Percentiles rank a stretch among this genome's conserved stretches.
phyloP scores from a whole-genome alignment of 768 basidiomycete genomes.

The Psilocybe subaeruginosa region DNA sequence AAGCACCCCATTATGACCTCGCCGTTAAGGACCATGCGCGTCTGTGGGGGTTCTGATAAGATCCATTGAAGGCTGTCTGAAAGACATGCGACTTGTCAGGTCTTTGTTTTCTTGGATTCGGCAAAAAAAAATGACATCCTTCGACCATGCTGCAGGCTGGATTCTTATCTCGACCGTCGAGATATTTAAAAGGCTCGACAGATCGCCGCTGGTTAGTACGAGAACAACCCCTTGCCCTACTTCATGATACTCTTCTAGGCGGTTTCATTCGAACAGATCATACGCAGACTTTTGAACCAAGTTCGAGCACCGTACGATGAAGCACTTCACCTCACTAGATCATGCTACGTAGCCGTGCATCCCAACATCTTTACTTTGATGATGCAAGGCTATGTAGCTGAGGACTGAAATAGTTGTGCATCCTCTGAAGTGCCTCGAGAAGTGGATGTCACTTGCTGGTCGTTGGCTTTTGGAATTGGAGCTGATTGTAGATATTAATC shows the following conservation, averaged over 20 bases:
- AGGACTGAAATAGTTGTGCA: not conserved
- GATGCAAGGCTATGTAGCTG: conserved; percentile 23
- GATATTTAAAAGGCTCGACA: not conserved
- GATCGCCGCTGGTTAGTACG: not conserved
- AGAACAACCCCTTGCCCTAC: not conserved
- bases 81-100: conserved; percentile 3
- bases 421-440: not conserved
- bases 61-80: not conserved
- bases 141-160: not conserved
- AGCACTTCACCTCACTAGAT: not conserved
- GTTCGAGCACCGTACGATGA: no score
- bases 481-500: no score
- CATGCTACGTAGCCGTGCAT: conserved; percentile 30
- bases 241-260: not conserved
- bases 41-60: conserved; percentile 6
- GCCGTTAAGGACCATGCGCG: not conserved
- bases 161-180: not conserved
- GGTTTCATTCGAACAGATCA: not conserved
- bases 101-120: not conserved
- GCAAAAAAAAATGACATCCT: not conserved
- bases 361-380: conserved; percentile 19
- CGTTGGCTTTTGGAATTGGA: not conserved
- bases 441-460: not conserved
- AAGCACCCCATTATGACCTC: not conserved
- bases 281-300: no score